These are phyloP conservation scores for Trypanosoma rangeli DNA, from an alignment of 208 protist species.

Conservation along the genomic window DNA sequence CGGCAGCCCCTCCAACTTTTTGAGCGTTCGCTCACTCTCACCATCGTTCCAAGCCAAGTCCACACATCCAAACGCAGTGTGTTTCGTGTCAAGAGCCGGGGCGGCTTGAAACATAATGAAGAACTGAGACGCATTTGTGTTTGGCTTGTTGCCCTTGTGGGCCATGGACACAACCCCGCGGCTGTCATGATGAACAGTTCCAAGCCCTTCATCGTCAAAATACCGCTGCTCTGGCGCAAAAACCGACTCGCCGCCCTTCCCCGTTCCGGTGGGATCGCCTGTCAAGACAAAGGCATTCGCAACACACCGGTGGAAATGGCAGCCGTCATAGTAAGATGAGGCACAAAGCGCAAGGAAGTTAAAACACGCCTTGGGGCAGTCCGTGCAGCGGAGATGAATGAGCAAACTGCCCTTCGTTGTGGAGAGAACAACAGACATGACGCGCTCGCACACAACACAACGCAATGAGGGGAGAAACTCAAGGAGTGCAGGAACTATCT, in stretches of 20 bases:
- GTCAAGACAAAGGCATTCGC: constrained; percentile 92
- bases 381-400: constrained; percentile 57
- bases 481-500: background rate
- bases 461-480: background rate
- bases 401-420: constrained; percentile 70
- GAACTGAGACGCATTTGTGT: constrained; percentile 92
- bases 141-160: constrained; percentile 83
- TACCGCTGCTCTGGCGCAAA: constrained; percentile 70
- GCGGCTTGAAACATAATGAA: constrained; percentile 74
- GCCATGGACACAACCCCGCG: constrained; percentile 95
- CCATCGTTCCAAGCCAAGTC: constrained; percentile 41
- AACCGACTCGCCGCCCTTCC: constrained; percentile 94
- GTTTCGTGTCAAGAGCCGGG: constrained; percentile 78
- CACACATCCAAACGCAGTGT: constrained; percentile 96
- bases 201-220: constrained; percentile 91
- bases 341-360: constrained; percentile 97
- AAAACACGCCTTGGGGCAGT: constrained; percentile 90
- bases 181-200: constrained; percentile 78
- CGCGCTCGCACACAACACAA: background rate
- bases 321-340: constrained; percentile 93
- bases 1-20: constrained; percentile 43
- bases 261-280: constrained; percentile 92
- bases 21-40: constrained; percentile 53
- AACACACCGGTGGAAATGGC: constrained; percentile 94
- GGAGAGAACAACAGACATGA: constrained; percentile 73